These are phyloP conservation scores for Debaryomyces castellii DNA, from an alignment of 805 yeast genomes.

Conservation along the genomic window DNA sequence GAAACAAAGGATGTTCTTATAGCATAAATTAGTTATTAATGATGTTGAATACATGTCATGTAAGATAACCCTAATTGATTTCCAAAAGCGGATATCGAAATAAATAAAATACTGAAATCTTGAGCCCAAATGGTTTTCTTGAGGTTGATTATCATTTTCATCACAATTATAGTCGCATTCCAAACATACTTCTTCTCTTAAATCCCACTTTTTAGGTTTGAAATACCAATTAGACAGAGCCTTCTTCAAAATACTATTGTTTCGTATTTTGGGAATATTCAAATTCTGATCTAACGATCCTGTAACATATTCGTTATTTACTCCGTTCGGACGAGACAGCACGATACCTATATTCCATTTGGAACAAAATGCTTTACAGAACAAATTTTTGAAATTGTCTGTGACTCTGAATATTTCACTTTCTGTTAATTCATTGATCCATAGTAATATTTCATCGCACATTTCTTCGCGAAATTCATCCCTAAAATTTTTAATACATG, in stretches of 20 bases:
- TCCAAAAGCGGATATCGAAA: slow-evolving; percentile 75
- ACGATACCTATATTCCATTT: slow-evolving; percentile 60
- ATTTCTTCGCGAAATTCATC: slow-evolving; percentile 79
- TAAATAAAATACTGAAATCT: slow-evolving; percentile 60
- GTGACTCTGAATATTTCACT: slow-evolving; percentile 54
- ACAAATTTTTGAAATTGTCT: slow-evolving; percentile 43
- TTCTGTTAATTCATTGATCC: slow-evolving; percentile 61
- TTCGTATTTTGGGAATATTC: slow-evolving; percentile 37
- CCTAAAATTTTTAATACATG: slow-evolving; percentile 63
- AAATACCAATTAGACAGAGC: slow-evolving; percentile 38
- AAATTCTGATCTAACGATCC: slow-evolving; percentile 35
- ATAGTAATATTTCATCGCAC: slow-evolving; percentile 68
- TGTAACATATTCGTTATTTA: slow-evolving; percentile 18
- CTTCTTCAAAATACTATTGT: slow-evolving; percentile 8
- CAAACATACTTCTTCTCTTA: slow-evolving; percentile 40
- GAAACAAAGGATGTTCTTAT: slow-evolving; percentile 59
- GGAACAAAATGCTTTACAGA: slow-evolving; percentile 58
- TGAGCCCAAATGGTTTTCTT: slow-evolving; percentile 41
- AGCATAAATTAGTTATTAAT: slow-evolving; percentile 57
- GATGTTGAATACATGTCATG: slow-evolving; percentile 67
- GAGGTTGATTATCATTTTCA: slow-evolving; percentile 22
- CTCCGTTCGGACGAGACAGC: slow-evolving; percentile 7
- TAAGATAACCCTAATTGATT: slow-evolving; percentile 51
- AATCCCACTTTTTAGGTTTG: slow-evolving; percentile 45
- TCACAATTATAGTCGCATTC: slow-evolving; percentile 47